These are phyloP conservation scores for Vaccinium myrtillus DNA, from an alignment of 148 eudicot species.

Conservation along the genomic window DNA sequence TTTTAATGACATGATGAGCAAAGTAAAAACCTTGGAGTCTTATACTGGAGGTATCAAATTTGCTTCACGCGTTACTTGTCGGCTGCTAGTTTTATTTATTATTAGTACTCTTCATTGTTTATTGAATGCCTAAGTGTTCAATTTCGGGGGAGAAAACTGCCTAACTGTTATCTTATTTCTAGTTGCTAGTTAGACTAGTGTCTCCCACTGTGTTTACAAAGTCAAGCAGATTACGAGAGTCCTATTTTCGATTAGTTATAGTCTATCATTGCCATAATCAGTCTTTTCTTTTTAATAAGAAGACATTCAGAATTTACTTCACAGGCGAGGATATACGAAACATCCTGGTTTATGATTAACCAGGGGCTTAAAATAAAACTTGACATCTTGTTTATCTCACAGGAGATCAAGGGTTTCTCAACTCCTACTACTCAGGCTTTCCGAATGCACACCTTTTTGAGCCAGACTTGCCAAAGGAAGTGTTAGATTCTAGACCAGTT, in stretches of 20 bases:
- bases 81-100: not conserved
- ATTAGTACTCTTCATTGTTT: not conserved
- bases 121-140: too few relatives aligned
- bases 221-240: not conserved
- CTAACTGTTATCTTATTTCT: not conserved
- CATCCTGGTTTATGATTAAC: not conserved
- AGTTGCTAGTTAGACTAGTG: not conserved
- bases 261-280: not conserved
- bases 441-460: conserved; percentile 83
- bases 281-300: not conserved
- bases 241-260: not conserved
- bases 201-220: not conserved
- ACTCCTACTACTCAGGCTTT: conserved; percentile 81
- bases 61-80: not conserved
- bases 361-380: not conserved
- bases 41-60: conserved; percentile 85
- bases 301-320: not conserved
- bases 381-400: conserved; percentile 18
- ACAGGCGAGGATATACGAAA: not conserved
- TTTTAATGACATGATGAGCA: conserved; percentile 83
- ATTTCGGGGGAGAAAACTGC: too few relatives aligned
- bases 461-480: conserved; percentile 54
- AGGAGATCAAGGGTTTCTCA: conserved; percentile 98
- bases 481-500: conserved; percentile 56
- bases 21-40: conserved; percentile 68